Conservation (phyloP, 768 basidiomycete species). For the Phaeotremella fagi region DNA sequence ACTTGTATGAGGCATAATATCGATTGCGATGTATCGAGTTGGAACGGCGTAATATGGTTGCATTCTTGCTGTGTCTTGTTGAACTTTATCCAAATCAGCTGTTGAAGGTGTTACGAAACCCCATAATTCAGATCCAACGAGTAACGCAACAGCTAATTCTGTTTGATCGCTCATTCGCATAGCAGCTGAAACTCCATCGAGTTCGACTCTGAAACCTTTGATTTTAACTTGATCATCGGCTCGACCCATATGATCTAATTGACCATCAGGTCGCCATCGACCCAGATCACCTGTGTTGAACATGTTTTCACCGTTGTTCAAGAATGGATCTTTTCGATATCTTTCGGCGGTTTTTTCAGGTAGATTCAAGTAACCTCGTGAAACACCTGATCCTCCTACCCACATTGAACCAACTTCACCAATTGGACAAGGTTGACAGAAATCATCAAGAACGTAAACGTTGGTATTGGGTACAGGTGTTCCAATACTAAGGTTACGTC, state of each 20-base stretch:
- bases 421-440: constrained; percentile 43
- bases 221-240: constrained; percentile 64
- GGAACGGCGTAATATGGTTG: constrained; percentile 63
- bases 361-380: constrained; percentile 57
- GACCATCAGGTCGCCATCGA: constrained; percentile 56
- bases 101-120: constrained; percentile 55
- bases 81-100: constrained; percentile 50
- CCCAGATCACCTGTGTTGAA: constrained; percentile 64
- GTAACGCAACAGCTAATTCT: constrained; percentile 54
- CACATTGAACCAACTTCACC: constrained; percentile 55
- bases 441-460: constrained; percentile 48
- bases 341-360: constrained; percentile 57
- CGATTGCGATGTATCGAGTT: constrained; percentile 52
- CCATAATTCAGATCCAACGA: constrained; percentile 58
- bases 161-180: constrained; percentile 57
- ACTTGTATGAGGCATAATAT: constrained; percentile 57
- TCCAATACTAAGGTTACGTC: constrained; percentile 52
- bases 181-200: constrained; percentile 60
- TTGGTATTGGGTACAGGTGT: constrained; percentile 56
- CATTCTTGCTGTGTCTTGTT: constrained; percentile 53
- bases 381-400: constrained; percentile 62
- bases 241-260: constrained; percentile 58
- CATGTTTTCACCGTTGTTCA: constrained; percentile 54
- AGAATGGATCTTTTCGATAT: constrained; percentile 56
- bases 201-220: constrained; percentile 62